phyloP scores from a whole-genome alignment of 139 green algal genomes.

The Haematococcus sp. region DNA sequence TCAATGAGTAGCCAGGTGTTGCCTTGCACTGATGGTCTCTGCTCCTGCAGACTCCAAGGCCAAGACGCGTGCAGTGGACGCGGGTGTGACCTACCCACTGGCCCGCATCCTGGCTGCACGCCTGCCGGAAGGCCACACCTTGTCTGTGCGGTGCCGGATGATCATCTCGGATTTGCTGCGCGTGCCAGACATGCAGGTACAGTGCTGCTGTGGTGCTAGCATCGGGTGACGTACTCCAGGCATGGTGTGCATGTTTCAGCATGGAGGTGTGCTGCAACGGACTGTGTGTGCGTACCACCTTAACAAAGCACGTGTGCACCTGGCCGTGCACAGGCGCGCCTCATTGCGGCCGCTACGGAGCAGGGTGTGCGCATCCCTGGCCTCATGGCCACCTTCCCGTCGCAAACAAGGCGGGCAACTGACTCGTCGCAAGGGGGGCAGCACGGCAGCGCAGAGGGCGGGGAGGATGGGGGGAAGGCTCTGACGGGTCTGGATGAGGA shows the following conservation, averaged over 20 bases:
- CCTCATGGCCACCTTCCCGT: background rate
- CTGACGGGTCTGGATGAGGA: no score
- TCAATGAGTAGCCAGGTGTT: no score
- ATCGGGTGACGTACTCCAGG: no score
- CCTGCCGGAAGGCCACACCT: background rate
- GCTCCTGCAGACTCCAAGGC: constrained; percentile 18
- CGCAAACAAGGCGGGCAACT: background rate
- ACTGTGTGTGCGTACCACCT: background rate
- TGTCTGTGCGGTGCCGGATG: constrained; percentile 3
- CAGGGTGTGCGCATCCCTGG: constrained; percentile 6
- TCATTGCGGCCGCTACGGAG: background rate
- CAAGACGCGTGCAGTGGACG: constrained; percentile 4
- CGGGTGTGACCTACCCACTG: background rate
- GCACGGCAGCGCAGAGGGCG: no score
- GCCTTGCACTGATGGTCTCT: no score
- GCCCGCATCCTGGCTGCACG: constrained; percentile 1
- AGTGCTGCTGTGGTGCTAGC: no score
- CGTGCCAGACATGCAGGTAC: constrained; percentile 6
- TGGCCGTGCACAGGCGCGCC: background rate
- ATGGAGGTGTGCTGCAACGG: background rate
- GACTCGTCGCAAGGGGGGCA: no score
- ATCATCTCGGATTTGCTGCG: constrained; percentile 2
- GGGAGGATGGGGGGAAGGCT: no score
- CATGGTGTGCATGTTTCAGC: background rate
- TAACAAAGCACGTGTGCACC: background rate